phyloP scores from a whole-genome alignment of 2,329 filamentous ascomycete genomes.

The Ophiostoma sp. region DNA sequence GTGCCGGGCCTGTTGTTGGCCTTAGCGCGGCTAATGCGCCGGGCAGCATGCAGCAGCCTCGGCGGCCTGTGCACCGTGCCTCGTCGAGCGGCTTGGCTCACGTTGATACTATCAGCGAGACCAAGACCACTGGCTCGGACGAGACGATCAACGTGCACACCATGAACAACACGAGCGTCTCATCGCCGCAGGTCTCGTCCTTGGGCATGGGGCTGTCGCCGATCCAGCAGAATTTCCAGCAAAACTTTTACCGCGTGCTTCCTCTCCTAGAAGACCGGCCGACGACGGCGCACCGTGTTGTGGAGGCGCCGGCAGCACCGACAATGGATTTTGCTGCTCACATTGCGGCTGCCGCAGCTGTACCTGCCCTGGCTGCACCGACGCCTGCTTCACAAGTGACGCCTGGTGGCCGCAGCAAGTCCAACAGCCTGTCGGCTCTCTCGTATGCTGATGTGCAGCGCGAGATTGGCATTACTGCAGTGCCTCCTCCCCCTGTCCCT shows the following conservation, averaged over 20 bases:
- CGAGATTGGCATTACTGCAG: constrained; percentile 23
- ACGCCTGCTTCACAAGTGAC: constrained; percentile 30
- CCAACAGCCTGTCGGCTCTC: constrained; percentile 19
- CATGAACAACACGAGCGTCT: neutral
- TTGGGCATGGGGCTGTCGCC: constrained; percentile 6
- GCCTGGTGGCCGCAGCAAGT: constrained; percentile 14
- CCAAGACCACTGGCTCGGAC: constrained; percentile 11
- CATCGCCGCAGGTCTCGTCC: neutral
- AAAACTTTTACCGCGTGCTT: constrained; percentile 3
- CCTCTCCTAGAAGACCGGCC: constrained; percentile 41
- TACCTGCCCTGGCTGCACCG: neutral
- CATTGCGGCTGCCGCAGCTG: neutral
- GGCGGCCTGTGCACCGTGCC: neutral
- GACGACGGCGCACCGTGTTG: constrained; percentile 43
- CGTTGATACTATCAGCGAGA: constrained; percentile 26
- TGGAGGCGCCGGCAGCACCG: constrained; percentile 30
- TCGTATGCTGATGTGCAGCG: neutral
- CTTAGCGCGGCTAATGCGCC: constrained; percentile 58
- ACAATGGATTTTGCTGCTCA: neutral
- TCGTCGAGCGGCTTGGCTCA: neutral
- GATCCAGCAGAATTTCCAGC: neutral
- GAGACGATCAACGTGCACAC: constrained; percentile 15
- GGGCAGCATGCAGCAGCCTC: constrained; percentile 49
- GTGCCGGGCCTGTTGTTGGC: constrained; percentile 58
- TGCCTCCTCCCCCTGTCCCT: constrained; percentile 27